Conservation (phyloP, 2,329 filamentous ascomycete genomes). For the Neonectria hederae region DNA sequence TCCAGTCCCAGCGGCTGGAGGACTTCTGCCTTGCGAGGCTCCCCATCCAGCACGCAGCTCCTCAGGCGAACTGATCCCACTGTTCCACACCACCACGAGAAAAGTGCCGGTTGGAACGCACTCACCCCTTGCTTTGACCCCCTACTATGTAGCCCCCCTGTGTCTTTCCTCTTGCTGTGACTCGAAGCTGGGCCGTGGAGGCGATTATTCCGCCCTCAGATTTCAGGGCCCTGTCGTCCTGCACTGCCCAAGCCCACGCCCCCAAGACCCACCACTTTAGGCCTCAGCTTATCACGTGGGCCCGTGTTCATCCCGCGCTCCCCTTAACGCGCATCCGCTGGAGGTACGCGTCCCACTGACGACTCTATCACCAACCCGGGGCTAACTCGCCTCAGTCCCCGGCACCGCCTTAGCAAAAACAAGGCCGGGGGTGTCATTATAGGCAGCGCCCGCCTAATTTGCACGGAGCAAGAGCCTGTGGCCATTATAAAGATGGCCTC, state of each 20-base stretch:
- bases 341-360: constrained; percentile 28
- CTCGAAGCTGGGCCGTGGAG: constrained; percentile 12
- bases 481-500: constrained; percentile 41
- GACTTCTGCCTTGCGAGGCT: constrained; percentile 40
- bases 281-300: constrained; percentile 32
- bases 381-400: constrained; percentile 35
- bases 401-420: background rate
- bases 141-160: background rate
- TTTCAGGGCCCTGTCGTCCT: background rate
- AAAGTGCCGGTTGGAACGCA: constrained; percentile 10
- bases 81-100: constrained; percentile 20
- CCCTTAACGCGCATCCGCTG: constrained; percentile 26
- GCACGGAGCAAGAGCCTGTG: constrained; percentile 37
- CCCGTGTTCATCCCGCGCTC: constrained; percentile 16
- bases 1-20: constrained; percentile 38
- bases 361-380: constrained; percentile 37
- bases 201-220: constrained; percentile 13
- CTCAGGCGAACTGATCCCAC: constrained; percentile 18
- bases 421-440: constrained; percentile 32
- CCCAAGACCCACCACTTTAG: constrained; percentile 3
- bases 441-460: constrained; percentile 33
- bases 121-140: background rate
- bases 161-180: constrained; percentile 7
- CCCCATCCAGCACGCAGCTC: constrained; percentile 20
- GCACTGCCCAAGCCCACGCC: constrained; percentile 5